Evolutionary conservation across 2,329 filamentous ascomycete species (phyloP).

Genomic region (Paracorniculantispora psalliotae): DNA sequence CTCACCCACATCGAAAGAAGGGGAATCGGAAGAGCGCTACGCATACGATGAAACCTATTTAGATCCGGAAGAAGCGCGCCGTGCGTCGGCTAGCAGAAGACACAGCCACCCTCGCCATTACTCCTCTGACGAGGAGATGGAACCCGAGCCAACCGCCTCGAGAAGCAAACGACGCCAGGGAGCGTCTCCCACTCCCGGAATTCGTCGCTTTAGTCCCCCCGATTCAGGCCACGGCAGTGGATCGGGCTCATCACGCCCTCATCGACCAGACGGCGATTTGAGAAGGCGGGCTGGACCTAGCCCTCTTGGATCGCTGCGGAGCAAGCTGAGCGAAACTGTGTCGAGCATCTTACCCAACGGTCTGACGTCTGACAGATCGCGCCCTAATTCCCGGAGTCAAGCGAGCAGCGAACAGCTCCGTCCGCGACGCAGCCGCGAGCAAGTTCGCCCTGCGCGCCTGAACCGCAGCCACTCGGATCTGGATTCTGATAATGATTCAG

Average conservation of each 20-base stretch:
- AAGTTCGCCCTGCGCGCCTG: conserved; percentile 35
- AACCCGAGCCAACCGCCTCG: conserved; percentile 25
- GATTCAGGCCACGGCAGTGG: conserved; percentile 18
- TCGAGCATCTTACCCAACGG: conserved; percentile 38
- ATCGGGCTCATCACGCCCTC: conserved; percentile 26
- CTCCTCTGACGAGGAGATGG: conserved; percentile 38
- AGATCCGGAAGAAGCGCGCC: conserved; percentile 29
- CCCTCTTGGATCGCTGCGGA: conserved; percentile 35
- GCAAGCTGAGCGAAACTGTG: conserved; percentile 42
- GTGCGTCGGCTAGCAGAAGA: conserved; percentile 31
- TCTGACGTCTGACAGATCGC: conserved; percentile 29
- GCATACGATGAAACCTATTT: conserved; percentile 28
- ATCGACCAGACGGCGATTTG: conserved; percentile 34
- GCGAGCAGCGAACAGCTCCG: conserved; percentile 26
- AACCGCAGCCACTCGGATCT: conserved; percentile 38
- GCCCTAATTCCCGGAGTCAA: conserved; percentile 31
- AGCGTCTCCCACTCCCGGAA: conserved; percentile 8
- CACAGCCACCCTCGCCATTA: conserved; percentile 46
- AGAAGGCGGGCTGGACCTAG: conserved; percentile 32
- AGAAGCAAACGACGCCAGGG: conserved; percentile 19
- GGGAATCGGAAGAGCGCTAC: conserved; percentile 21
- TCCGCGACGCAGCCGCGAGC: conserved; percentile 36
- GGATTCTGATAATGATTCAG: conserved; percentile 32
- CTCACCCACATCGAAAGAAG: conserved; percentile 28
- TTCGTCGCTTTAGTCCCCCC: conserved; percentile 12